These are phyloP conservation scores for Seminavis robusta DNA, from an alignment of 108 stramenopile species.

Conservation along the genomic window DNA sequence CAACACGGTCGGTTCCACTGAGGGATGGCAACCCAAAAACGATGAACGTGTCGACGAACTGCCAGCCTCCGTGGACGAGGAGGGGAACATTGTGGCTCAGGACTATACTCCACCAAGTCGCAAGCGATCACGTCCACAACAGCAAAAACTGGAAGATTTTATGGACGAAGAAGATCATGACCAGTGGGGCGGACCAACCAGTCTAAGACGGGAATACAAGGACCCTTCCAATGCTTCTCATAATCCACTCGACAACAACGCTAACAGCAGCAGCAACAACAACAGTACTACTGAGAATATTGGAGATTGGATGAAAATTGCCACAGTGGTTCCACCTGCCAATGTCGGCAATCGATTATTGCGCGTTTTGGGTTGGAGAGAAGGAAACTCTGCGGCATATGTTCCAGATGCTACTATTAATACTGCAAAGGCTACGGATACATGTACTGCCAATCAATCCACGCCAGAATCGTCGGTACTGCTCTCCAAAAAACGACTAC, in stretches of 20 bases:
- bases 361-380: constrained; percentile 61
- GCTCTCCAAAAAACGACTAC: constrained; percentile 27
- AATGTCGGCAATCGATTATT: constrained; percentile 57
- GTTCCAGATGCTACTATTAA: constrained; percentile 9
- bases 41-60: constrained; percentile 18
- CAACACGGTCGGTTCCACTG: constrained; percentile 80
- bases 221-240: neutral
- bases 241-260: neutral
- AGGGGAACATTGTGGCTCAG: neutral
- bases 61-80: too few species aligned
- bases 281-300: neutral
- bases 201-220: constrained; percentile 23
- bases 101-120: neutral
- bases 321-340: neutral
- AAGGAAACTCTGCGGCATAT: constrained; percentile 46
- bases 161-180: constrained; percentile 67
- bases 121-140: constrained; percentile 1
- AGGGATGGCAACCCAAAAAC: constrained; percentile 75
- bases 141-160: constrained; percentile 45
- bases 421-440: neutral
- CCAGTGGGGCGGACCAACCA: constrained; percentile 53
- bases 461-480: neutral
- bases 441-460: constrained; percentile 8
- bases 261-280: neutral
- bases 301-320: neutral